Evolutionary conservation across 2,329 filamentous ascomycete species (phyloP).

Genomic region (Colletotrichum spinosum): DNA sequence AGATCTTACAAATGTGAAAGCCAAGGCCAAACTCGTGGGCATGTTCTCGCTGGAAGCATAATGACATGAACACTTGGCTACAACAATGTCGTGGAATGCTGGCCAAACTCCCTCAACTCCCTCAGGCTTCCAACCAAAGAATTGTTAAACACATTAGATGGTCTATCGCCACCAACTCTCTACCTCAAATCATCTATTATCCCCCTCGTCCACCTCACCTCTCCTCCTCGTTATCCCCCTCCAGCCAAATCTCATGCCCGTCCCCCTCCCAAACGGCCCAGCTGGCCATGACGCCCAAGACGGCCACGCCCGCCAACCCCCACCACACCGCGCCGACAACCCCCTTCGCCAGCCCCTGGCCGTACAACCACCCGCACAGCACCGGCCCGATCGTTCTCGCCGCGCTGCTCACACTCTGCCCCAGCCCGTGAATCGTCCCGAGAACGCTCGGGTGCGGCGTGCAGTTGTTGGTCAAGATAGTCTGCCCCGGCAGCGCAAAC

Average conservation of each 20-base stretch:
- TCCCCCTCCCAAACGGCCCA: slow-evolving; percentile 70
- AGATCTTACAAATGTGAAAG: too few species aligned
- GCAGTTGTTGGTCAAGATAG: slow-evolving; percentile 61
- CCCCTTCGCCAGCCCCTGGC: slow-evolving; percentile 66
- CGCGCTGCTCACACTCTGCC: slow-evolving; percentile 68
- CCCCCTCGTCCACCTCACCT: not conserved
- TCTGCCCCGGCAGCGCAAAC: slow-evolving; percentile 64
- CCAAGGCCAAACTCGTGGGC: too few species aligned
- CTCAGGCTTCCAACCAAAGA: too few species aligned
- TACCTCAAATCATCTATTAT: too few species aligned
- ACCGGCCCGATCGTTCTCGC: slow-evolving; percentile 71
- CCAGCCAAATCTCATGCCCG: slow-evolving; percentile 74
- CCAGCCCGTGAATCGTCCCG: slow-evolving; percentile 62
- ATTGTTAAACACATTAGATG: too few species aligned
- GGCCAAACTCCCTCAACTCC: too few species aligned
- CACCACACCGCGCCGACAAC: slow-evolving; percentile 71
- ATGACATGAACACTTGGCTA: too few species aligned
- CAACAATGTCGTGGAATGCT: too few species aligned
- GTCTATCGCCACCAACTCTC: too few species aligned
- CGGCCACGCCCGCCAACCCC: slow-evolving; percentile 62
- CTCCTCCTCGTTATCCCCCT: slow-evolving; percentile 63
- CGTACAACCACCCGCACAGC: slow-evolving; percentile 70
- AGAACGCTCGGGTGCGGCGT: slow-evolving; percentile 60
- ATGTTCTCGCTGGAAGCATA: too few species aligned
- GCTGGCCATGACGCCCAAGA: slow-evolving; percentile 62